Conservation (phyloP, 306 rosid genomes). For the Cucumis cinereus region DNA sequence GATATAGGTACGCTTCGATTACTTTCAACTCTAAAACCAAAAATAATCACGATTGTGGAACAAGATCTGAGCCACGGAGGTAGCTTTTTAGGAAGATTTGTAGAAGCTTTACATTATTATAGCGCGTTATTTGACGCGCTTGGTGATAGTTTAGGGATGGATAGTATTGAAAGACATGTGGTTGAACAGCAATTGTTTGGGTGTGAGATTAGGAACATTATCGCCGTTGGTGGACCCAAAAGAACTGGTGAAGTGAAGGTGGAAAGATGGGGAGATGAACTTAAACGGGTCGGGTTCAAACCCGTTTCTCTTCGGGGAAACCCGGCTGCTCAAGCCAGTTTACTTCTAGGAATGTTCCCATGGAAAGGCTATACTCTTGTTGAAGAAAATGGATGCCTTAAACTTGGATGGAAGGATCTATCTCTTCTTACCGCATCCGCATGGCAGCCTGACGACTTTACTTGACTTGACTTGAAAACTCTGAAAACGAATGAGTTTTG, state of each 20-base stretch:
- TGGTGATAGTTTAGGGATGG: slow-evolving; percentile 59
- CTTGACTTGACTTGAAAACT: no score
- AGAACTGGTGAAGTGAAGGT: slow-evolving; percentile 79
- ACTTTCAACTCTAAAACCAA: slow-evolving; percentile 51
- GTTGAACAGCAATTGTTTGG: slow-evolving; percentile 97
- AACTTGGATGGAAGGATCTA: slow-evolving; percentile 92
- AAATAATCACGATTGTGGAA: slow-evolving; percentile 68
- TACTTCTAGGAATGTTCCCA: slow-evolving; percentile 82
- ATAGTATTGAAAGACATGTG: slow-evolving; percentile 61
- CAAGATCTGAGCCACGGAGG: slow-evolving; percentile 94
- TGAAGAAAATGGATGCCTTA: slow-evolving; percentile 75
- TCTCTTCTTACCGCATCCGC: slow-evolving; percentile 89
- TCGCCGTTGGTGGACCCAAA: slow-evolving; percentile 95
- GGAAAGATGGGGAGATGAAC: slow-evolving; percentile 77
- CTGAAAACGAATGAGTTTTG: no score
- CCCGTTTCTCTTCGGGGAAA: slow-evolving; percentile 66
- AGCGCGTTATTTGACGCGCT: slow-evolving; percentile 99
- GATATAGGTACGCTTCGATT: slow-evolving; percentile 61
- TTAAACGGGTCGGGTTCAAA: slow-evolving; percentile 58
- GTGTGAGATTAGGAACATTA: slow-evolving; percentile 78
- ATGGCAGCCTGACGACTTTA: no score
- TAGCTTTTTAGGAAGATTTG: slow-evolving; percentile 72
- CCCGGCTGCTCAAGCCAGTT: slow-evolving; percentile 91
- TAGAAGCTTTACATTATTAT: slow-evolving; percentile 93
- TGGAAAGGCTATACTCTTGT: slow-evolving; percentile 91